phyloP scores from a whole-genome alignment of 1,284 basidiomycete genomes.

The Apiotrichum gamsii region DNA sequence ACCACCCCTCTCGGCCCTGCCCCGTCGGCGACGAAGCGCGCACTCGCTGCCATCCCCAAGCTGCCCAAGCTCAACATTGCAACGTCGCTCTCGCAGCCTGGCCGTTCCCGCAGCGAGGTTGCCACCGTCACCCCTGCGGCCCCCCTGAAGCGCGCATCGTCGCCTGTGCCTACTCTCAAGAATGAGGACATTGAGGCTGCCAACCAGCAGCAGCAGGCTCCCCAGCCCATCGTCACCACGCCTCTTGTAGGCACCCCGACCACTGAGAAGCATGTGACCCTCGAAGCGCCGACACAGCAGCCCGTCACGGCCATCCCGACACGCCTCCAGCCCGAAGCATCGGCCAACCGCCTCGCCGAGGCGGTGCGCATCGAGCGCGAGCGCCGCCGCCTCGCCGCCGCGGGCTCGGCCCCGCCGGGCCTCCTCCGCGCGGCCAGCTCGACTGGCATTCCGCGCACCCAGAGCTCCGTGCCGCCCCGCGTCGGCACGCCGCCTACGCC shows the following conservation, averaged over 20 bases:
- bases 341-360: constrained; percentile 15
- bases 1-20: constrained; percentile 20
- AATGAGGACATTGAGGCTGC: not conserved
- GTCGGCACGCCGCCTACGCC: not conserved
- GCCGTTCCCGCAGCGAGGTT: not conserved
- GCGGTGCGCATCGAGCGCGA: constrained; percentile 25
- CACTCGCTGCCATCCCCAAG: constrained; percentile 19
- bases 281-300: too few species aligned
- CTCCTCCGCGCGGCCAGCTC: not conserved
- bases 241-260: too few species aligned
- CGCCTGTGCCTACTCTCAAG: not conserved
- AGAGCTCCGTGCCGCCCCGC: not conserved
- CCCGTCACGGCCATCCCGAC: not conserved
- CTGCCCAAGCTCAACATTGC: constrained; percentile 27
- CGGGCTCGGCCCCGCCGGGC: not conserved
- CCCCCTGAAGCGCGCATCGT: not conserved
- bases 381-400: constrained; percentile 12
- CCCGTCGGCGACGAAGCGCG: constrained; percentile 1
- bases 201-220: not conserved
- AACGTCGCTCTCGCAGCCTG: constrained; percentile 24
- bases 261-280: too few species aligned
- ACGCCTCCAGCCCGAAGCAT: not conserved
- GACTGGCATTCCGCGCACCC: not conserved
- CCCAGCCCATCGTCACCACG: too few species aligned
- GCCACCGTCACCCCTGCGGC: not conserved